Conservation (phyloP, 371 early-diverging fungal species). For the Lichtheimia corymbifera region DNA sequence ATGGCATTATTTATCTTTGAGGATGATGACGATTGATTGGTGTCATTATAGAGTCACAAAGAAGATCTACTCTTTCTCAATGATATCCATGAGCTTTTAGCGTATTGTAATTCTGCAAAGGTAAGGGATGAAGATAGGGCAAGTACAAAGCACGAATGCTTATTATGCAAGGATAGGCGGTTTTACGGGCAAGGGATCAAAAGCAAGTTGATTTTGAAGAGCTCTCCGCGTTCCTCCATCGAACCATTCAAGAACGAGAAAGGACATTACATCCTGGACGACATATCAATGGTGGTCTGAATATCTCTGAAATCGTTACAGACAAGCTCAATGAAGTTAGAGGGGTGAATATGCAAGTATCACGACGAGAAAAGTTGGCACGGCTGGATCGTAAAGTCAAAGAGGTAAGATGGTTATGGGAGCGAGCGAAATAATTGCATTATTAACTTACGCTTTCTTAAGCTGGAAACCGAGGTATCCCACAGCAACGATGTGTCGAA, state of each 20-base stretch:
- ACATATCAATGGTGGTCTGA: constrained; percentile 41
- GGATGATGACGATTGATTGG: constrained; percentile 63
- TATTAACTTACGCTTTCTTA: background rate
- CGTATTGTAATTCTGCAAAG: constrained; percentile 89
- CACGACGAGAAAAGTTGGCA: constrained; percentile 73
- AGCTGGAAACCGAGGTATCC: constrained; percentile 80
- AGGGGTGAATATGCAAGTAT: constrained; percentile 82
- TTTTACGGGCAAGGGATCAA: constrained; percentile 86
- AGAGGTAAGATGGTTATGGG: constrained; percentile 57
- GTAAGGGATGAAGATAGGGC: constrained; percentile 32
- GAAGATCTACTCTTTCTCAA: constrained; percentile 43
- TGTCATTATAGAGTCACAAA: constrained; percentile 73
- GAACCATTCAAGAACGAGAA: constrained; percentile 63
- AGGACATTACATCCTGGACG: constrained; percentile 58
- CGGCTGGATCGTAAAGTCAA: constrained; percentile 70
- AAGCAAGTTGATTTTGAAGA: constrained; percentile 95
- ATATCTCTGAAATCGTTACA: constrained; percentile 78
- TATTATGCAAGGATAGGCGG: constrained; percentile 43
- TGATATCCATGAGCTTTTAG: constrained; percentile 82
- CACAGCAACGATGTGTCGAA: constrained; percentile 68
- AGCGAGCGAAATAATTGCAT: background rate
- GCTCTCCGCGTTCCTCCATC: constrained; percentile 73
- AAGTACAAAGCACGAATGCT: background rate
- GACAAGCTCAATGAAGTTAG: constrained; percentile 90
- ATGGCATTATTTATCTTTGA: constrained; percentile 14